Evolutionary conservation across 805 yeast genomes (phyloP).

Genomic region (Hanseniaspora thailandica): DNA sequence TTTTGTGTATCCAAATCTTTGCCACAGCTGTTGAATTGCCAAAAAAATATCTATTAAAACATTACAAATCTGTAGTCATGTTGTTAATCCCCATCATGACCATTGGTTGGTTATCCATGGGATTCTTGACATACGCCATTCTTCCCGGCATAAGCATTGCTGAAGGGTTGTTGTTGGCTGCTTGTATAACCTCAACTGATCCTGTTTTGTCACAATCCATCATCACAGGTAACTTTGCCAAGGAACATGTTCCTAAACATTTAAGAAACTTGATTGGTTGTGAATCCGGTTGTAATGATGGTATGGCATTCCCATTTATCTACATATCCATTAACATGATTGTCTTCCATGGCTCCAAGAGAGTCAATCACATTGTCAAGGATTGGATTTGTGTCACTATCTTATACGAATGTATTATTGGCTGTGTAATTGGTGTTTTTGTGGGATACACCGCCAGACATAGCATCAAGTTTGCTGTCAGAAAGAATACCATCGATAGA

Average conservation of each 20-base stretch:
- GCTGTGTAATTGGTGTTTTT: slow-evolving; percentile 58
- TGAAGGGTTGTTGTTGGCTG: slow-evolving; percentile 62
- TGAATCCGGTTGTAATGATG: slow-evolving; percentile 85
- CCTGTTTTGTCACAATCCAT: slow-evolving; percentile 93
- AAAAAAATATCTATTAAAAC: slow-evolving; percentile 72
- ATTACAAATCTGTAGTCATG: slow-evolving; percentile 65
- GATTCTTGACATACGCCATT: slow-evolving; percentile 64
- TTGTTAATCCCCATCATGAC: slow-evolving; percentile 82
- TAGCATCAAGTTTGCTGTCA: slow-evolving; percentile 63
- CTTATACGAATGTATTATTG: slow-evolving; percentile 71
- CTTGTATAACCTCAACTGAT: slow-evolving; percentile 90
- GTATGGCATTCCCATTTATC: slow-evolving; percentile 92
- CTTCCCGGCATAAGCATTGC: slow-evolving; percentile 64
- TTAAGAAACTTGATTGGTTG: slow-evolving; percentile 63
- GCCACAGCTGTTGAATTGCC: slow-evolving; percentile 94
- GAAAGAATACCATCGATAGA: slow-evolving; percentile 58
- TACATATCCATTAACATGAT: slow-evolving; percentile 56
- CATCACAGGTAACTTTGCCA: slow-evolving; percentile 78
- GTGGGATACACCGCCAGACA: slow-evolving; percentile 65
- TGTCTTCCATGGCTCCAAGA: slow-evolving; percentile 40
- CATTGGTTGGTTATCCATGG: slow-evolving; percentile 74
- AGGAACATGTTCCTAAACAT: slow-evolving; percentile 68
- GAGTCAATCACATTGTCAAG: slow-evolving; percentile 47
- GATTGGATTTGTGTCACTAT: slow-evolving; percentile 72
- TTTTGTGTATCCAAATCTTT: slow-evolving; percentile 75